phyloP scores from a whole-genome alignment of 352 stramenopile genomes.

The Globisporangium iwayamae region DNA sequence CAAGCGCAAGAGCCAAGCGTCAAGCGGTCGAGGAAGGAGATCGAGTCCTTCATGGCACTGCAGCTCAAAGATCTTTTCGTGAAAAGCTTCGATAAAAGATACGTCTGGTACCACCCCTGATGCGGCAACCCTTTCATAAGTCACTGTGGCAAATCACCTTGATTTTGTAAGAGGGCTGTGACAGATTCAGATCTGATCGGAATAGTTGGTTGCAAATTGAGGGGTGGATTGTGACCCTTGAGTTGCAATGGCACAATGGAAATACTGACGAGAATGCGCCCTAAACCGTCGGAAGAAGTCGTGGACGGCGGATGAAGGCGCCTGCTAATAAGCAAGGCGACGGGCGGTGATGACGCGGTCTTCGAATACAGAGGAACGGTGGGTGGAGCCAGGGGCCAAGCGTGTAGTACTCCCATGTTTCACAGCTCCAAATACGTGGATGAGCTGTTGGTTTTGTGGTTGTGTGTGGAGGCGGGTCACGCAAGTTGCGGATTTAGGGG shows the following conservation, averaged over 20 bases:
- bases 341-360: not conserved
- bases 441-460: not conserved
- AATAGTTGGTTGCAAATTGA: not conserved
- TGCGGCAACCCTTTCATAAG: not conserved
- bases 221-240: conserved; percentile 3
- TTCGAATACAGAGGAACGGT: conserved; percentile 2
- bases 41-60: not conserved
- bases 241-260: not conserved
- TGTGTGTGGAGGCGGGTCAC: conserved; percentile 1
- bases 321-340: not conserved
- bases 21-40: not conserved
- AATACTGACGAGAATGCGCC: not conserved
- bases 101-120: conserved; percentile 2
- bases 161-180: not conserved
- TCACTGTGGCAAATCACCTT: not conserved
- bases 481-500: not conserved
- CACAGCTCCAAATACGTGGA: not conserved
- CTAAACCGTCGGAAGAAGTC: conserved; percentile 5
- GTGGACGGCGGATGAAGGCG: not conserved
- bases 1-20: not conserved
- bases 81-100: conserved; percentile 23
- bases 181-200: conserved; percentile 3
- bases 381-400: not conserved
- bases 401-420: not conserved
- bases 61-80: conserved; percentile 14